Evolutionary conservation across 2,329 filamentous ascomycete species (phyloP).

Genomic region (Epichloe scottii): DNA sequence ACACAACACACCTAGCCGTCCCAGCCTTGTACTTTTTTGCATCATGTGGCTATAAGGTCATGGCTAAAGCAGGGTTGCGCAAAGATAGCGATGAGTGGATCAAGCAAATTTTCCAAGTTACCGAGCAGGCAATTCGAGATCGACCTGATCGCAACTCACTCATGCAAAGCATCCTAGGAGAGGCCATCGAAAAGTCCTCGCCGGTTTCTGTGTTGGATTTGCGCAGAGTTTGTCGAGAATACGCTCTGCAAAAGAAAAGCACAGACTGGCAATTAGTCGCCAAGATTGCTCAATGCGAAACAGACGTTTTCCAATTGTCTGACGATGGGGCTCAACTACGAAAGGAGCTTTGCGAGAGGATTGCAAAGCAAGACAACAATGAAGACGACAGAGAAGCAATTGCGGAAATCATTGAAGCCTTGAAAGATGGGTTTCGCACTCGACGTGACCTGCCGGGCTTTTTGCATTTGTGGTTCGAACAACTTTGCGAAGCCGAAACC

Average conservation of each 20-base stretch:
- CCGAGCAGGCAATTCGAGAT: slow-evolving; percentile 16
- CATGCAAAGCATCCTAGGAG: slow-evolving; percentile 19
- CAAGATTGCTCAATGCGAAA: slow-evolving; percentile 30
- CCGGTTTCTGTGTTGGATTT: slow-evolving; percentile 28
- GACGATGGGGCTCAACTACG: slow-evolving; percentile 28
- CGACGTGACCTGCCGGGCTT: slow-evolving; percentile 33
- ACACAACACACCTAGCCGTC: slow-evolving; percentile 23
- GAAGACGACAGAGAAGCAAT: slow-evolving; percentile 13
- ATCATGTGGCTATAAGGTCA: slow-evolving; percentile 14
- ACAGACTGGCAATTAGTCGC: slow-evolving; percentile 32
- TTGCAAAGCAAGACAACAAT: slow-evolving; percentile 12
- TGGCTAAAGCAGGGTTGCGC: slow-evolving; percentile 16
- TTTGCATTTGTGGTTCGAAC: slow-evolving; percentile 32
- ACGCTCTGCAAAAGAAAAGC: slow-evolving; percentile 22
- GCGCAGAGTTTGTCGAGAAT: slow-evolving; percentile 28
- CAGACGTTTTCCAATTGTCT: slow-evolving; percentile 32
- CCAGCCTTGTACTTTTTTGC: slow-evolving; percentile 34
- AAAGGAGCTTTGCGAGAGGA: slow-evolving; percentile 25
- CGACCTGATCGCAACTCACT: slow-evolving; percentile 15
- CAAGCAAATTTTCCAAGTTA: slow-evolving; percentile 21
- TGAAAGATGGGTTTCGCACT: slow-evolving; percentile 31
- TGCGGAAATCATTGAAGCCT: slow-evolving; percentile 26
- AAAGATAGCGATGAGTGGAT: slow-evolving; percentile 27
- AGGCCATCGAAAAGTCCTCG: slow-evolving; percentile 18
- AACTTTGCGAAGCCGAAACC: slow-evolving; percentile 25